Conservation (phyloP, 139 green algal genomes). For the Eudorina sp. region DNA sequence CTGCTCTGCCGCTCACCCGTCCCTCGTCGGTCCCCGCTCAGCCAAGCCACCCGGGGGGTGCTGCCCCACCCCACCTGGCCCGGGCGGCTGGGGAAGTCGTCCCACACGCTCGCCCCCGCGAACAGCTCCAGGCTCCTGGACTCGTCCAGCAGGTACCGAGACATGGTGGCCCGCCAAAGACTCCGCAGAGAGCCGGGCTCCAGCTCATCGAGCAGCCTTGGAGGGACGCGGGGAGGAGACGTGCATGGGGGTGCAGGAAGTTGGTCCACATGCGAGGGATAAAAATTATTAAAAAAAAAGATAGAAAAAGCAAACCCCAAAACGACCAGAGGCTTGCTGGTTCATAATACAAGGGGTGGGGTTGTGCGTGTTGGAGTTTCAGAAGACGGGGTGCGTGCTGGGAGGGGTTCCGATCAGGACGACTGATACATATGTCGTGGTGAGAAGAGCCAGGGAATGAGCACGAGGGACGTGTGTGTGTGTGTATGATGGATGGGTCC, state of each 20-base stretch:
- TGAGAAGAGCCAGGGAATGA: too few relatives aligned
- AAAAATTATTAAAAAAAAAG: too few relatives aligned
- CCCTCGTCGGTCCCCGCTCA: neutral
- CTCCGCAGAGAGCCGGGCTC: conserved; percentile 56
- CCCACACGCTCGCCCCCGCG: conserved; percentile 49
- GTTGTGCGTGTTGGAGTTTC: too few relatives aligned
- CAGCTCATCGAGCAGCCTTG: conserved; percentile 55
- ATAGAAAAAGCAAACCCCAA: too few relatives aligned
- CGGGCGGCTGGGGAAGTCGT: conserved; percentile 61
- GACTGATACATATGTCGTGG: too few relatives aligned
- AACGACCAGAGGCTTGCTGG: too few relatives aligned
- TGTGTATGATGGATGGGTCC: too few relatives aligned
- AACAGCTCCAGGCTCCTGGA: conserved; percentile 51
- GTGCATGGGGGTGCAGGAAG: neutral
- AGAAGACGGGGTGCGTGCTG: too few relatives aligned
- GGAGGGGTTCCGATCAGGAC: too few relatives aligned
- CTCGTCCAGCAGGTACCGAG: conserved; percentile 56
- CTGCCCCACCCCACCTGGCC: conserved; percentile 56
- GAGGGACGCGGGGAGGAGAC: neutral
- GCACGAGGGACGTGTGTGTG: too few relatives aligned
- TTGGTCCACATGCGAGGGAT: too few relatives aligned
- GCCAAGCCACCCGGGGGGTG: neutral
- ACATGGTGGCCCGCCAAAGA: conserved; percentile 61
- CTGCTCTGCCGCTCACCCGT: neutral
- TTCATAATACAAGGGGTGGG: too few relatives aligned